These are phyloP conservation scores for Penicillium sp. DNA, from an alignment of 2,329 filamentous ascomycete genomes.

Conservation along the genomic window DNA sequence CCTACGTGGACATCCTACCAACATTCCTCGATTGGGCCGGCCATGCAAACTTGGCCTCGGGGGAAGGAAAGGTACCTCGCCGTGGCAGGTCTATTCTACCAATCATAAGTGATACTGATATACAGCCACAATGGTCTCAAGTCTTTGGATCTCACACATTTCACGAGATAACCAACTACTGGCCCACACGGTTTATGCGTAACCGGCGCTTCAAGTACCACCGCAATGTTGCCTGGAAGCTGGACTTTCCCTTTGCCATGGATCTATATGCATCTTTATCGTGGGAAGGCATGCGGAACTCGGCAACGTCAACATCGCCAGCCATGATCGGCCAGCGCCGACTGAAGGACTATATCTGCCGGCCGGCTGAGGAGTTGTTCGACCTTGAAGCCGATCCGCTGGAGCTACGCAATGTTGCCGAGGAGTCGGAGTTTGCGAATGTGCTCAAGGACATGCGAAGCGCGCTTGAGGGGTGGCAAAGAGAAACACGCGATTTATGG, in stretches of 20 bases:
- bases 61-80: constrained; percentile 1
- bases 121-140: constrained; percentile 25
- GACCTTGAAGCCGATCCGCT: constrained; percentile 44
- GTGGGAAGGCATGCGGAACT: constrained; percentile 46
- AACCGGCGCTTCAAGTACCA: constrained; percentile 47
- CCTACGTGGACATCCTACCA: constrained; percentile 46
- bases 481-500: constrained; percentile 32
- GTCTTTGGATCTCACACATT: constrained; percentile 53
- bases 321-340: constrained; percentile 39
- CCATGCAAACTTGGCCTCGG: constrained; percentile 11
- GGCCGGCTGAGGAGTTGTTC: constrained; percentile 45
- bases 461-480: constrained; percentile 32
- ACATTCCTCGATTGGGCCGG: constrained; percentile 43
- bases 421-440: constrained; percentile 26
- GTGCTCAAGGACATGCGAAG: constrained; percentile 31
- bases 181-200: constrained; percentile 48
- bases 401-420: constrained; percentile 45
- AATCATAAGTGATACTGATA: constrained; percentile 24
- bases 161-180: constrained; percentile 51
- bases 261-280: constrained; percentile 45
- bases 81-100: constrained; percentile 40
- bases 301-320: constrained; percentile 13
- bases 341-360: constrained; percentile 43
- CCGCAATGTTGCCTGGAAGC: constrained; percentile 47
- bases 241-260: constrained; percentile 48